Conservation (phyloP, 2,329 filamentous ascomycete species). For the Fusarium cicatricum region DNA sequence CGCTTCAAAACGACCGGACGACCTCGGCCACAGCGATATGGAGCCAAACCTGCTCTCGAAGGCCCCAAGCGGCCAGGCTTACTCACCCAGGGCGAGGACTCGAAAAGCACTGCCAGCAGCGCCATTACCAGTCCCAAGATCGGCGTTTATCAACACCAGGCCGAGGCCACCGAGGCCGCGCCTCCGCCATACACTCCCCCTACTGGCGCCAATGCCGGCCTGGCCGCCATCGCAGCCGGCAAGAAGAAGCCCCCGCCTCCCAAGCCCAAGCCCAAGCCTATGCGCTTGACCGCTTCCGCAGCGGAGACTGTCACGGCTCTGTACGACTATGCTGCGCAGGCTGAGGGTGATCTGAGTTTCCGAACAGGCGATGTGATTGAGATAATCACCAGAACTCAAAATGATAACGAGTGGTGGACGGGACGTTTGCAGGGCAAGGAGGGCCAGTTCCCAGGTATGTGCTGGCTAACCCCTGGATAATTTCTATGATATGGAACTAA, state of each 20-base stretch:
- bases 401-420: conserved; percentile 97
- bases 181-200: conserved; percentile 76
- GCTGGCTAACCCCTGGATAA: not conserved
- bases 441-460: conserved; percentile 93
- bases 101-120: conserved; percentile 39
- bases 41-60: conserved; percentile 62
- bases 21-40: conserved; percentile 66
- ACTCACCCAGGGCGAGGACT: conserved; percentile 59
- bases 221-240: conserved; percentile 60
- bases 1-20: conserved; percentile 91
- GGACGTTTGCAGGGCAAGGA: conserved; percentile 80
- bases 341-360: conserved; percentile 93
- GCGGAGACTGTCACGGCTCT: conserved; percentile 87
- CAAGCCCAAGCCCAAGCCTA: conserved; percentile 77
- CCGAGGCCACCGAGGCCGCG: conserved; percentile 58
- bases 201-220: conserved; percentile 49
- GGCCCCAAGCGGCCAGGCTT: conserved; percentile 58
- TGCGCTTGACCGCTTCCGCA: conserved; percentile 69
- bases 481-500: conserved; percentile 35
- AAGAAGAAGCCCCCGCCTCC: conserved; percentile 76
- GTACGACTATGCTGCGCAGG: conserved; percentile 96
- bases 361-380: conserved; percentile 88
- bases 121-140: conserved; percentile 40
- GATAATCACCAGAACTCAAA: conserved; percentile 81
- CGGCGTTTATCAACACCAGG: conserved; percentile 47